Conservation (phyloP, 257 asterid genomes). For the Coffea eugenioides region DNA sequence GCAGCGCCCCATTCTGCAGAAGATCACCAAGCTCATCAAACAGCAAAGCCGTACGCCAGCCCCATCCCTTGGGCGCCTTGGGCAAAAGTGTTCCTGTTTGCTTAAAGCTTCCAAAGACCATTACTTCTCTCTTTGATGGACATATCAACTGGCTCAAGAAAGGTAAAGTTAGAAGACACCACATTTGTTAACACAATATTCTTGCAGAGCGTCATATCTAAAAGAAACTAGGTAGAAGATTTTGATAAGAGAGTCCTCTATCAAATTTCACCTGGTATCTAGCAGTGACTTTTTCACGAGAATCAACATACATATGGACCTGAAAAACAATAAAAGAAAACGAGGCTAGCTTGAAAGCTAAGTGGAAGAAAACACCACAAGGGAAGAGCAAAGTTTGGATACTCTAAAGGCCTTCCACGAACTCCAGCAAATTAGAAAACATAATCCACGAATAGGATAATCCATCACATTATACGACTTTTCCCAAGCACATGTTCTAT, state of each 20-base stretch:
- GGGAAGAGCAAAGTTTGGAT: background rate
- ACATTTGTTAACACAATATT: background rate
- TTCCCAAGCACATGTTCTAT: background rate
- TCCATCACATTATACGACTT: background rate
- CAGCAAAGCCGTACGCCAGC: constrained; percentile 93
- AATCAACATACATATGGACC: constrained; percentile 81
- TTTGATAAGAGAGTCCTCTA: constrained; percentile 3
- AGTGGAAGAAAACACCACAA: background rate
- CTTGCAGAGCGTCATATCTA: background rate
- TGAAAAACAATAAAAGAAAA: constrained; percentile 31
- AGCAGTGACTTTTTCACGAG: constrained; percentile 94
- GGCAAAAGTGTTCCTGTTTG: constrained; percentile 95
- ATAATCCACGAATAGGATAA: no score
- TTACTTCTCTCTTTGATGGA: constrained; percentile 94
- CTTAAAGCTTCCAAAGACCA: constrained; percentile 93
- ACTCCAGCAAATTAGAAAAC: no score
- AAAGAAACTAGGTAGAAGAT: background rate
- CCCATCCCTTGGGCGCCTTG: constrained; percentile 99
- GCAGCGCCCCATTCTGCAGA: constrained; percentile 79
- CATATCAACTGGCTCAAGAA: constrained; percentile 69
- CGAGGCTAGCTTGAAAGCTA: constrained; percentile 10
- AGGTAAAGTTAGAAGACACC: background rate
- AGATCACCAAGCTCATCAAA: constrained; percentile 85
- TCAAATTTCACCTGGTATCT: constrained; percentile 72
- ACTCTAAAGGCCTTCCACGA: background rate